phyloP scores from a whole-genome alignment of 108 stramenopile species.

The Cyclotella cryptica region DNA sequence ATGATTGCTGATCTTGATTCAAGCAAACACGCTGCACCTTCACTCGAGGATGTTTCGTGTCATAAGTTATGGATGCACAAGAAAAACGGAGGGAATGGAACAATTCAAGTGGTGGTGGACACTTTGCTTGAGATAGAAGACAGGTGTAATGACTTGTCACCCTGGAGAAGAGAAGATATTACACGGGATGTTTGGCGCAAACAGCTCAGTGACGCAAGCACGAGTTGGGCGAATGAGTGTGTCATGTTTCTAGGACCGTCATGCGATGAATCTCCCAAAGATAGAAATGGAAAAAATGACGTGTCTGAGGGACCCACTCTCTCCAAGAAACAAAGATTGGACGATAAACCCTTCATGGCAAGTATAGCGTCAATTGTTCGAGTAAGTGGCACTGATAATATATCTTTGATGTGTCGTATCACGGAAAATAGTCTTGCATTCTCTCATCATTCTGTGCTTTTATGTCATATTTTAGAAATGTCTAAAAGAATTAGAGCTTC shows the following conservation, averaged over 20 bases:
- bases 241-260: conserved; percentile 48
- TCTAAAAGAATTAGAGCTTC: conserved; percentile 42
- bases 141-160: conserved; percentile 63
- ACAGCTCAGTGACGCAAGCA: conserved; percentile 59
- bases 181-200: conserved; percentile 66
- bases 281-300: conserved; percentile 19
- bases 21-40: conserved; percentile 12
- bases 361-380: conserved; percentile 59
- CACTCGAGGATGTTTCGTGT: conserved; percentile 34
- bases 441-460: neutral
- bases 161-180: conserved; percentile 57
- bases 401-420: neutral
- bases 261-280: conserved; percentile 16
- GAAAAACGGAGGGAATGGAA: conserved; percentile 55
- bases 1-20: conserved; percentile 58
- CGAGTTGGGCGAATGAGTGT: conserved; percentile 64
- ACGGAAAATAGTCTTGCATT: neutral
- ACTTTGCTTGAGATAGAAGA: conserved; percentile 73
- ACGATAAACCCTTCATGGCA: conserved; percentile 29
- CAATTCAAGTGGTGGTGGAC: conserved; percentile 64
- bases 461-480: neutral
- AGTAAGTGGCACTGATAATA: conserved; percentile 42
- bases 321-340: conserved; percentile 31
- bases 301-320: neutral
- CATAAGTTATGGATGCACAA: conserved; percentile 50